phyloP scores from a whole-genome alignment of 2,329 filamentous ascomycete species.

The Zalaria obscura region DNA sequence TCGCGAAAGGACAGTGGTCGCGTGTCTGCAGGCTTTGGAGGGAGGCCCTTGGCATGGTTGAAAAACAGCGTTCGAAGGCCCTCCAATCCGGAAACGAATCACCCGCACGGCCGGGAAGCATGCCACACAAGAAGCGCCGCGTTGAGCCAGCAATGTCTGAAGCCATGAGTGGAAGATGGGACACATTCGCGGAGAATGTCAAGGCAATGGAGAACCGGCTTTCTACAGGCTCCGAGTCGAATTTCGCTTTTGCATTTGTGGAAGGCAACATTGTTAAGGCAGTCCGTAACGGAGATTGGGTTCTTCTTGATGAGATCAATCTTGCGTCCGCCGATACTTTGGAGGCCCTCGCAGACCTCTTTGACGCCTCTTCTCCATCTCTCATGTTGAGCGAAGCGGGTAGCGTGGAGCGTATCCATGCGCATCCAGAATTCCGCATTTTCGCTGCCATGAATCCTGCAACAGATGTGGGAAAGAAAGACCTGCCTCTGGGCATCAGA shows the following conservation, averaged over 20 bases:
- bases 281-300: slow-evolving; percentile 92
- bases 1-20: slow-evolving; percentile 76
- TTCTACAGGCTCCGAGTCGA: slow-evolving; percentile 50
- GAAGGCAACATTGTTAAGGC: slow-evolving; percentile 95
- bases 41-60: slow-evolving; percentile 78
- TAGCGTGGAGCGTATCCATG: slow-evolving; percentile 76
- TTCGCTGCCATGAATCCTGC: slow-evolving; percentile 99
- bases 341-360: slow-evolving; percentile 80
- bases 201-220: slow-evolving; percentile 71
- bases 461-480: slow-evolving; percentile 91
- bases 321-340: slow-evolving; percentile 87
- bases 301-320: slow-evolving; percentile 94
- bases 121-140: slow-evolving; percentile 57
- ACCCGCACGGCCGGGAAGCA: slow-evolving; percentile 33
- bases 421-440: slow-evolving; percentile 85
- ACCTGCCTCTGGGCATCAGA: slow-evolving; percentile 74
- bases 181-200: slow-evolving; percentile 59
- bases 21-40: slow-evolving; percentile 75
- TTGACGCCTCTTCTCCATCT: slow-evolving; percentile 63
- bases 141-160: slow-evolving; percentile 36
- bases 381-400: slow-evolving; percentile 87
- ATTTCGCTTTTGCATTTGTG: slow-evolving; percentile 85
- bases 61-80: slow-evolving; percentile 31
- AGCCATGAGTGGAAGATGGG: slow-evolving; percentile 53
- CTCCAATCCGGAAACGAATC: slow-evolving; percentile 11